Conservation (phyloP, 2,329 filamentous ascomycete species). For the Mariannaea elegans region DNA sequence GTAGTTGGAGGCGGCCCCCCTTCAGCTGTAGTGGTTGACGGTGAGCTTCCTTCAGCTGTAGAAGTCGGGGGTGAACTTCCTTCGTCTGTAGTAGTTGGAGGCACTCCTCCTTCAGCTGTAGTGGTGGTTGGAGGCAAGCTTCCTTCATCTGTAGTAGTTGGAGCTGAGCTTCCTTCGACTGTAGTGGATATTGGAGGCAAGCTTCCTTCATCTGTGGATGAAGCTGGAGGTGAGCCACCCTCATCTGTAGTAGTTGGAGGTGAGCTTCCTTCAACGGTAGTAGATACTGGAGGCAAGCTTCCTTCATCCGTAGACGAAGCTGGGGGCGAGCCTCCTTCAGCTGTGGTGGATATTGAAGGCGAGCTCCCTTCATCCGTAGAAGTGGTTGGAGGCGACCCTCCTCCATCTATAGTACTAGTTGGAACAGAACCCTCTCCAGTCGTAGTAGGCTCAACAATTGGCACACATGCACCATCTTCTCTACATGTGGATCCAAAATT, state of each 20-base stretch:
- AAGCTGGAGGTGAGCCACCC: background rate
- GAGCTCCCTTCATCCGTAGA: background rate
- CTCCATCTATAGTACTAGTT: background rate
- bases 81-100: background rate
- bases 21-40: no score
- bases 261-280: background rate
- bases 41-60: background rate
- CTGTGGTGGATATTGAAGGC: background rate
- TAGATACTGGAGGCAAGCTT: background rate
- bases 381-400: background rate
- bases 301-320: background rate
- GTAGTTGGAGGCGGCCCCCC: no score
- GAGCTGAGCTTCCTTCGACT: background rate
- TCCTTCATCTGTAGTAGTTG: background rate
- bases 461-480: constrained; percentile 1
- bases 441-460: background rate
- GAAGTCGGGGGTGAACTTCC: background rate
- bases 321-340: no score
- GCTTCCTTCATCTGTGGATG: background rate
- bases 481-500: constrained; percentile 4
- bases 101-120: background rate
- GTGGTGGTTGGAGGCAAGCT: background rate
- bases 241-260: background rate
- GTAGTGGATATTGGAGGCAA: background rate
- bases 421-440: background rate